Evolutionary conservation across 164 flowering plant species (phyloP).

Genomic region (Umbilicus rupestris): DNA sequence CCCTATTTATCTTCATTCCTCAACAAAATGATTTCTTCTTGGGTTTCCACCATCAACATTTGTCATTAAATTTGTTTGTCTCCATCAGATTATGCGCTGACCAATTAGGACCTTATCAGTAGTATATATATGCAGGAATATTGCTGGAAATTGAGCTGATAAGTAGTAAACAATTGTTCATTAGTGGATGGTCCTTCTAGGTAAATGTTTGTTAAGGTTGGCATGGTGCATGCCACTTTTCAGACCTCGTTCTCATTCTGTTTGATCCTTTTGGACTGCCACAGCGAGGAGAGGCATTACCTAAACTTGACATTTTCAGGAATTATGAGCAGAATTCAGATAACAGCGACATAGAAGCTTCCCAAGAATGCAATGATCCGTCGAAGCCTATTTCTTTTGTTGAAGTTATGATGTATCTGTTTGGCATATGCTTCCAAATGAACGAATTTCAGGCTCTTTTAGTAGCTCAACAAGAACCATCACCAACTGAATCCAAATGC

Average conservation of each 20-base stretch:
- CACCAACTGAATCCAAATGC: background rate
- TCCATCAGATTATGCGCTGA: background rate
- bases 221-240: background rate
- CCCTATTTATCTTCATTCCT: background rate
- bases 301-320: background rate
- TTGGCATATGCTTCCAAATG: too few species aligned
- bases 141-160: background rate
- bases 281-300: background rate
- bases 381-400: too few species aligned
- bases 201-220: background rate
- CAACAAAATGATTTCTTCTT: background rate
- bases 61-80: background rate
- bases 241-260: background rate
- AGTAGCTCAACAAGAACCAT: background rate
- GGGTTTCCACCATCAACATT: background rate
- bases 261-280: background rate
- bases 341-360: too few species aligned
- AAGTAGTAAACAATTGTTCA: background rate
- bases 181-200: background rate
- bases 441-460: too few species aligned
- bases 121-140: background rate
- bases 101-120: background rate
- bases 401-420: background rate
- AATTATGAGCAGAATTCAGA: too few species aligned
- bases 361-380: too few species aligned